Evolutionary conservation across 2,329 filamentous ascomycete genomes (phyloP).

Genomic region (Raffaelea ambrosiae): DNA sequence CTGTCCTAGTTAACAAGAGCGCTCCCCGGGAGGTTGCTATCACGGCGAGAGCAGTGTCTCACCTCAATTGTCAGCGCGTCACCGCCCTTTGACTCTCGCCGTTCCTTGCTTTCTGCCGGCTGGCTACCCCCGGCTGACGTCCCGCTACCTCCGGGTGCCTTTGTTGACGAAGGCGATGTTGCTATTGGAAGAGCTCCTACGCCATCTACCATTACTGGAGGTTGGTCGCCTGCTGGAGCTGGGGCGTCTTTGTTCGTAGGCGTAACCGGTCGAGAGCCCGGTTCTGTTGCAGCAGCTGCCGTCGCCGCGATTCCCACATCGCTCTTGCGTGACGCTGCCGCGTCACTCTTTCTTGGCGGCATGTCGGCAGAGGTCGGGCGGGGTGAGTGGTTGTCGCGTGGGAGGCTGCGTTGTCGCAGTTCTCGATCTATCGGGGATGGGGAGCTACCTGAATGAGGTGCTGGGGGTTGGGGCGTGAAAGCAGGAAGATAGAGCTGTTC

Average conservation of each 20-base stretch:
- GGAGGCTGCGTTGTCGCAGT: no score
- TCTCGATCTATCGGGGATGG: no score
- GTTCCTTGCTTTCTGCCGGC: slow-evolving; percentile 12
- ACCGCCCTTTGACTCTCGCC: slow-evolving; percentile 15
- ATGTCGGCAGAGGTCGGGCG: background rate
- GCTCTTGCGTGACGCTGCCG: background rate
- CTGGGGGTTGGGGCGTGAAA: no score
- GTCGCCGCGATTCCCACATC: background rate
- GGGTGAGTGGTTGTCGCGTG: no score
- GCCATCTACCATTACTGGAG: slow-evolving; percentile 31
- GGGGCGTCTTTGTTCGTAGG: background rate
- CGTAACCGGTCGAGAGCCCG: background rate
- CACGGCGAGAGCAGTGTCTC: background rate
- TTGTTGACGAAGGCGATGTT: slow-evolving; percentile 2
- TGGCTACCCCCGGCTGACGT: background rate
- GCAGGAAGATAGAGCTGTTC: no score
- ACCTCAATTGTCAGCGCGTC: slow-evolving; percentile 46
- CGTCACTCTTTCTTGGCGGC: background rate
- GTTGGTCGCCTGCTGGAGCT: background rate
- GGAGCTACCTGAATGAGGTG: no score
- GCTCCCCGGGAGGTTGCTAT: background rate
- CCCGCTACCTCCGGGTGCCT: background rate
- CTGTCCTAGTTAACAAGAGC: no score
- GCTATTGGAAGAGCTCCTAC: background rate
- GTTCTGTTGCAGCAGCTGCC: background rate